Evolutionary conservation across 2,329 filamentous ascomycete genomes (phyloP), one percentile per base, ranked within the genome.

Genomic region (Aspergillus chevalieri): DNA sequence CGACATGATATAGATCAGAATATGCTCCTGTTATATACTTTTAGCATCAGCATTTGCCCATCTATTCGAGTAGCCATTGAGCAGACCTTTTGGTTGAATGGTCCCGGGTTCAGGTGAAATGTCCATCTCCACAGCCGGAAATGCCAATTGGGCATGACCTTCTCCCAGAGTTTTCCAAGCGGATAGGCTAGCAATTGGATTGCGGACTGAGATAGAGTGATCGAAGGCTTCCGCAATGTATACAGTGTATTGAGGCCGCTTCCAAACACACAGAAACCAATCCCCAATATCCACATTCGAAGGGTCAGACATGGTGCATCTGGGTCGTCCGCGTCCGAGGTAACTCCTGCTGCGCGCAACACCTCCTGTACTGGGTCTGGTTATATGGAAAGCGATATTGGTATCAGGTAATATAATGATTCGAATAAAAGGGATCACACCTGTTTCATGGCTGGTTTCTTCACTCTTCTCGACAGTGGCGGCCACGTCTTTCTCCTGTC

Each of bases 271-370:
- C 48, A 53, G 19, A 56, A 58, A 2, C 34, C 28, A 2, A 58
- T 51, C 0, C 55, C 55, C 9, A 57, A 42, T 17, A 53, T 22
- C 52, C 55, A 58, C 55, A 57, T 57, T 5, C 55, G 48, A 6
- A 50, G 38, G 5, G 55, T 57, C 15, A 54, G n/a, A 52, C 26
- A 57, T 46, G 6, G 70, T 65, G 2, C 55, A 53, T 78, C 19
- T 68, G 74, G 1, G 56, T 79, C n/a, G 77, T 78, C 56, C 67
- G 80, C 53, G 67, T 78, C 51, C 74, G 77, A 47, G 71, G 77
- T 28, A 71, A 78, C 56, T 67, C 76, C 17, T 69, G 71, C 48
- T 57, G 68, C 59, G 12, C 50, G 53, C 24, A 63, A 45, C 26
- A 61, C 43, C 28, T 62, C 54, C 7, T 24, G 15, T 15, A 50